A percentile compares a stretch with the other conserved stretches of the same genome.
Conservation (phyloP, 2,329 filamentous ascomycete genomes). For the Drechslera avenae region DNA sequence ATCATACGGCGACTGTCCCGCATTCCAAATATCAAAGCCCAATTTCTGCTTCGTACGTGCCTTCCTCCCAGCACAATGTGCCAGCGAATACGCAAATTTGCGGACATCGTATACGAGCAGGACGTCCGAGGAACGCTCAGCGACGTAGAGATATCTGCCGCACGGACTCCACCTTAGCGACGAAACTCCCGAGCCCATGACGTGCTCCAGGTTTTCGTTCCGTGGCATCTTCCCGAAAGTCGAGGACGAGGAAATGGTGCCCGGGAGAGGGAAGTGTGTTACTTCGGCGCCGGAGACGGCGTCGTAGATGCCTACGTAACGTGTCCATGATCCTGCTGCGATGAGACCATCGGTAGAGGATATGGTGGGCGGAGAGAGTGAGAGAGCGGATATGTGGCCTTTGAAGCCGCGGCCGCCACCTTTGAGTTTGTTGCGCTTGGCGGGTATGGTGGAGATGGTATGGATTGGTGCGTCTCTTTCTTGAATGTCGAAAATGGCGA, state of each 20-base stretch:
- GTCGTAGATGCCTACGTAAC: conserved; percentile 63
- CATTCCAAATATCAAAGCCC: conserved; percentile 57
- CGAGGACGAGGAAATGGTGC: not conserved
- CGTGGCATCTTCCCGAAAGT: not conserved
- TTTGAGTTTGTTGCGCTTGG: conserved; percentile 49
- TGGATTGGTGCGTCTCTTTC: conserved; percentile 54
- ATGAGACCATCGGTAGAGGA: conserved; percentile 52
- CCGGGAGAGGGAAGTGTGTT: conserved; percentile 56
- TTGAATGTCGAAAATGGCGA: conserved; percentile 62
- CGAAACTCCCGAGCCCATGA: conserved; percentile 59
- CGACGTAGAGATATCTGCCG: conserved; percentile 63
- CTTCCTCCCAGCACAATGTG: conserved; percentile 52
- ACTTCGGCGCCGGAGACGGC: conserved; percentile 56
- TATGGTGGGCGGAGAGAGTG: conserved; percentile 37
- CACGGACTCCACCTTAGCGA: conserved; percentile 63
- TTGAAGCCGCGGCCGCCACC: conserved; percentile 59
- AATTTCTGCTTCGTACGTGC: conserved; percentile 61
- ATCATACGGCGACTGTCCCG: conserved; percentile 28
- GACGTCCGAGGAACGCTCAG: conserved; percentile 61
- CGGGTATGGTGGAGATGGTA: conserved; percentile 53
- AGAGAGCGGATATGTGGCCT: conserved; percentile 61
- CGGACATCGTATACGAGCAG: conserved; percentile 65
- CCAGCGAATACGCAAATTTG: conserved; percentile 57
- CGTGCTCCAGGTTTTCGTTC: conserved; percentile 2
- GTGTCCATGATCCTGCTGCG: conserved; percentile 63